phyloP scores from a whole-genome alignment of 306 rosid species.

The Cucumis melo region DNA sequence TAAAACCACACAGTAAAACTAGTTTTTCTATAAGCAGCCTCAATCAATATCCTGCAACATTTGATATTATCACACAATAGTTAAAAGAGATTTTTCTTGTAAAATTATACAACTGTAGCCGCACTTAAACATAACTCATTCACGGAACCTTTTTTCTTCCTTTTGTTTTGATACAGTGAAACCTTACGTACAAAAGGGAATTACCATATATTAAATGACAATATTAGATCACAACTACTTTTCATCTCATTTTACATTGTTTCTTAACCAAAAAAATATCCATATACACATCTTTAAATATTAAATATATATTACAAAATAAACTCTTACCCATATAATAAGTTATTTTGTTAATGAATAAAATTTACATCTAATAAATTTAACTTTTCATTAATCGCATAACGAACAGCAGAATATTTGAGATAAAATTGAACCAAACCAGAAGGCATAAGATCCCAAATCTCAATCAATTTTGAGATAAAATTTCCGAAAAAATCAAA shows the following conservation, averaged over 20 bases:
- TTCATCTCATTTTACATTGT: background rate
- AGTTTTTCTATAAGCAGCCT: background rate
- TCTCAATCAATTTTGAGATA: background rate
- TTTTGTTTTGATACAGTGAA: too few species aligned
- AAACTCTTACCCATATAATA: background rate
- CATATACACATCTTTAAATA: background rate
- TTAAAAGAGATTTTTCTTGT: background rate
- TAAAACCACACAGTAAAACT: background rate
- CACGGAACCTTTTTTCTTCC: too few species aligned
- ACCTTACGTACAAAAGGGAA: too few species aligned
- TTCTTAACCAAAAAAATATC: background rate
- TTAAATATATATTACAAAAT: background rate
- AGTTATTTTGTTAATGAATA: background rate
- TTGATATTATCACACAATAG: background rate
- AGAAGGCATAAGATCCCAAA: constrained; percentile 11
- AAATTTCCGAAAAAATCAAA: background rate
- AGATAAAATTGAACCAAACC: constrained; percentile 5
- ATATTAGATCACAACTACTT: background rate
- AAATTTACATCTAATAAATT: background rate
- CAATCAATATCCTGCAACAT: background rate
- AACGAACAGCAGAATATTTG: background rate
- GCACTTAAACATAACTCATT: background rate
- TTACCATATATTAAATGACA: too few species aligned
- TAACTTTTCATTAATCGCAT: background rate
- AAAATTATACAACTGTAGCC: background rate